Base-by-base conservation (phyloP, 2,329 filamentous ascomycete species). In the Cladosporium oxysporum region DNA sequence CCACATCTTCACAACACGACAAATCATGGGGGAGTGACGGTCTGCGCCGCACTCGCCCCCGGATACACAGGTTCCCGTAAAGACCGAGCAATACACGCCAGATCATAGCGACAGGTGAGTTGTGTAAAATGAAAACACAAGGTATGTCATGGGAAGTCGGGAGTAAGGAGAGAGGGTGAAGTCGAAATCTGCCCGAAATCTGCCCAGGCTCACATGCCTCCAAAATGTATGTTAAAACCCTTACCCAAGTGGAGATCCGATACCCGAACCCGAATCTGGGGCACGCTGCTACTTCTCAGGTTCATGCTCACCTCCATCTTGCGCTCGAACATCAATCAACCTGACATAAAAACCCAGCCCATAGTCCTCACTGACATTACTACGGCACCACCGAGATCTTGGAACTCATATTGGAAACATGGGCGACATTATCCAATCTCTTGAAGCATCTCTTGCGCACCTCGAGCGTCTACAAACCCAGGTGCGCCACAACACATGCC, bases 401-500 rank as follows among this genome's bases (percentile, higher is more conserved):
- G 5, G n/a, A 10, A 21, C 10, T 16, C 8, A 16, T n/a, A 3
- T 4, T 3, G 6, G 21, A 3, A 47, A 11, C 8, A 63, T 63
- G 61, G 10, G 50, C 33, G 61, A 63, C 35, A 55, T 26, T 2
- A 14, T 50, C 26, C 11, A 49, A 37, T 76, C 78, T 66, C 78
- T 76, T 68, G 76, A 75, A 70, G 74, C 76, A 65, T 80, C 80
- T 2, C 79, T 84, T 49, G 79, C 79, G 37, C 77, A 79, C 55
- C 74, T 83, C 23, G 79, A 82, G 69, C 71, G 74, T 49, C 74
- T 83, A 4, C 79, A 82, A 68, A 73, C 77, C 50, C 77, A 82
- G 72, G 81, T 81, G 68, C 28, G 66, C n/a, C 8, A 35, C 55
- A 35, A 11, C 6, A 23, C 33, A 2, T 33, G 10, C 21, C 18